Conservation (phyloP, 495 filamentous ascomycete species). For the Aspergillus baeticus region DNA sequence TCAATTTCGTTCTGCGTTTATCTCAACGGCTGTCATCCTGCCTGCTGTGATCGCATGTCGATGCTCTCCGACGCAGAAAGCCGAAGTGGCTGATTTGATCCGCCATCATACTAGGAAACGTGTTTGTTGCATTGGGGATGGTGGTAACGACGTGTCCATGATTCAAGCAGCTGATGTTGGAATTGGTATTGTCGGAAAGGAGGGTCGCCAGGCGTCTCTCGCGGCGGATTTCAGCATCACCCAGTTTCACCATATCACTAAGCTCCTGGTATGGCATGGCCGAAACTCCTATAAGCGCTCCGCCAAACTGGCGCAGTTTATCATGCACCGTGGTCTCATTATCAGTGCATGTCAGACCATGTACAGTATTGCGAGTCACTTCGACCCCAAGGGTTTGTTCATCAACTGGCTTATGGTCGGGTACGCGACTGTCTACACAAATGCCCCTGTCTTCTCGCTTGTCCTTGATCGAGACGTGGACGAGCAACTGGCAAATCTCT, state of each 20-base stretch:
- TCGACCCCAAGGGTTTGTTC: constrained; percentile 92
- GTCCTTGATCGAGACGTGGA: constrained; percentile 95
- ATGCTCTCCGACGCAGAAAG: constrained; percentile 96
- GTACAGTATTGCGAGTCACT: constrained; percentile 87
- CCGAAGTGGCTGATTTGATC: constrained; percentile 88
- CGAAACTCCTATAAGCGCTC: constrained; percentile 94
- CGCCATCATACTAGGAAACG: constrained; percentile 89
- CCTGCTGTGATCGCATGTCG: constrained; percentile 95
- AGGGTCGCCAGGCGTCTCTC: constrained; percentile 90
- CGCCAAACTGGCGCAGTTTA: constrained; percentile 95
- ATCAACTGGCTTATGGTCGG: constrained; percentile 97
- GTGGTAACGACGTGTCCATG: constrained; percentile 98
- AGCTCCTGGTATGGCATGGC: constrained; percentile 96
- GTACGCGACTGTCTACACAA: constrained; percentile 96
- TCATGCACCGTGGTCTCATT: constrained; percentile 95
- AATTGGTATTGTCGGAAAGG: constrained; percentile 97
- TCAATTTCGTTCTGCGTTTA: constrained; percentile 80
- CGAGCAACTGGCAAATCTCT: constrained; percentile 86
- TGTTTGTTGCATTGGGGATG: constrained; percentile 94
- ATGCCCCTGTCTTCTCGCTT: constrained; percentile 90
- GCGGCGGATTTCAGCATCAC: constrained; percentile 96
- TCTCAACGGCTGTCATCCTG: constrained; percentile 80
- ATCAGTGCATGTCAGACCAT: constrained; percentile 95
- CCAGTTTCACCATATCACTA: constrained; percentile 94
- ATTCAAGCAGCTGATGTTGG: constrained; percentile 98